phyloP scores from a whole-genome alignment of 495 filamentous ascomycete species.

The Thermothielavioides terrestris region DNA sequence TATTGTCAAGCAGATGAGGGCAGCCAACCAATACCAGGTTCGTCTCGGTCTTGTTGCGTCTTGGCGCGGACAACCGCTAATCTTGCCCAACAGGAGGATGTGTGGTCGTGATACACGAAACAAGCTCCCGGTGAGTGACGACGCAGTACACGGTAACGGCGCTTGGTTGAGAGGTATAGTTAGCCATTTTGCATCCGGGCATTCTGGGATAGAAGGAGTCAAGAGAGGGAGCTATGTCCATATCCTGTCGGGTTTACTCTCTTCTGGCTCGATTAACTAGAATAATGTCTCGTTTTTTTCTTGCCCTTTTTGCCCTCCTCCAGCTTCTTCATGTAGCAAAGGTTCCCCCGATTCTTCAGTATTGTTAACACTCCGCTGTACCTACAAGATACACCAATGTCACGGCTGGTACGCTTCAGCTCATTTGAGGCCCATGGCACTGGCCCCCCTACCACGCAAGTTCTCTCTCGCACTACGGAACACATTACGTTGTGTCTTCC shows the following conservation, averaged over 20 bases:
- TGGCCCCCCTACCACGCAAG: too few species aligned
- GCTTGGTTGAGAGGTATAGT: slow-evolving; percentile 3
- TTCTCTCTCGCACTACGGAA: too few species aligned
- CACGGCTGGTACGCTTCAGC: too few species aligned
- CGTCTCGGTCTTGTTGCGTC: slow-evolving; percentile 8
- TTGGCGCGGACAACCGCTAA: slow-evolving; percentile 13
- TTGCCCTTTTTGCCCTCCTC: too few species aligned
- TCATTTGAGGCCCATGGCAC: too few species aligned
- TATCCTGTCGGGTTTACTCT: slow-evolving; percentile 10
- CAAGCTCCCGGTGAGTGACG: not conserved
- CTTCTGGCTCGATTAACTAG: slow-evolving; percentile 1
- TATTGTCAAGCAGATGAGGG: slow-evolving; percentile 90
- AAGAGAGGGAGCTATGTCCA: slow-evolving; percentile 4
- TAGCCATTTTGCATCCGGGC: slow-evolving; percentile 11
- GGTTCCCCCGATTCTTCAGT: not conserved
- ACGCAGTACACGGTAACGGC: slow-evolving; percentile 2
- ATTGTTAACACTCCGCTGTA: not conserved
- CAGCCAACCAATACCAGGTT: slow-evolving; percentile 90
- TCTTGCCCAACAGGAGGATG: slow-evolving; percentile 55
- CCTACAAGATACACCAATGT: too few species aligned
- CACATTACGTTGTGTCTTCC: too few species aligned
- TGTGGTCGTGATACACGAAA: slow-evolving; percentile 68
- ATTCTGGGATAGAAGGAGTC: slow-evolving; percentile 13
- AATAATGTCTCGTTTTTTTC: slow-evolving; percentile 1
- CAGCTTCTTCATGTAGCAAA: too few species aligned